A percentile compares a stretch with the other conserved stretches of the same genome.
Conservation (phyloP, 805 yeast species). For the Tetrapisispora phaffii region DNA sequence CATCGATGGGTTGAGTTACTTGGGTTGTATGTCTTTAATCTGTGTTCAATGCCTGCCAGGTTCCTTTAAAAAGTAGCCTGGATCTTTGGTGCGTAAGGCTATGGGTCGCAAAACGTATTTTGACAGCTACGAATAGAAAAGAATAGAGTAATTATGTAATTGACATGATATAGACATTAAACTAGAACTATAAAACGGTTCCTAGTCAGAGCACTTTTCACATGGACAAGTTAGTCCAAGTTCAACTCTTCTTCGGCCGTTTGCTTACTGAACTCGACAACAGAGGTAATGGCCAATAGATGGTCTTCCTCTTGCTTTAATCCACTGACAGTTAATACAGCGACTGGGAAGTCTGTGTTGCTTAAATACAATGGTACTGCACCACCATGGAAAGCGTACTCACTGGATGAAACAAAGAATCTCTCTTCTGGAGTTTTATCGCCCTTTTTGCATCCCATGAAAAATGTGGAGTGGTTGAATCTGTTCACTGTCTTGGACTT, state of each 20-base stretch:
- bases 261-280: conserved; percentile 10
- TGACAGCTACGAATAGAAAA: too few species aligned
- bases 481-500: conserved; percentile 41
- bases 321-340: conserved; percentile 47
- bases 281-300: conserved; percentile 31
- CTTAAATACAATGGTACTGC: conserved; percentile 39
- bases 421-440: conserved; percentile 32
- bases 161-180: too few species aligned
- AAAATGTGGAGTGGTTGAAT: conserved; percentile 40
- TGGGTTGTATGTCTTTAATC: too few species aligned
- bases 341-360: conserved; percentile 31
- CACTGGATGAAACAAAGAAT: conserved; percentile 32
- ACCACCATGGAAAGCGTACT: conserved; percentile 49
- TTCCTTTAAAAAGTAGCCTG: too few species aligned
- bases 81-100: too few species aligned
- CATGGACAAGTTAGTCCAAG: neutral
- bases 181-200: too few species aligned
- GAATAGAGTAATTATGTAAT: too few species aligned
- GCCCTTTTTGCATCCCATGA: conserved; percentile 36
- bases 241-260: conserved; percentile 2
- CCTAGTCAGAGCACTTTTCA: too few species aligned
- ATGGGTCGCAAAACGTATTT: too few species aligned
- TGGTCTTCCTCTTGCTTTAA: conserved; percentile 49
- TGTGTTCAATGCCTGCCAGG: too few species aligned
- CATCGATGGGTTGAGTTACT: too few species aligned